Evolutionary conservation across 1,284 basidiomycete genomes (phyloP).

Genomic region (Fistulina hepatica): DNA sequence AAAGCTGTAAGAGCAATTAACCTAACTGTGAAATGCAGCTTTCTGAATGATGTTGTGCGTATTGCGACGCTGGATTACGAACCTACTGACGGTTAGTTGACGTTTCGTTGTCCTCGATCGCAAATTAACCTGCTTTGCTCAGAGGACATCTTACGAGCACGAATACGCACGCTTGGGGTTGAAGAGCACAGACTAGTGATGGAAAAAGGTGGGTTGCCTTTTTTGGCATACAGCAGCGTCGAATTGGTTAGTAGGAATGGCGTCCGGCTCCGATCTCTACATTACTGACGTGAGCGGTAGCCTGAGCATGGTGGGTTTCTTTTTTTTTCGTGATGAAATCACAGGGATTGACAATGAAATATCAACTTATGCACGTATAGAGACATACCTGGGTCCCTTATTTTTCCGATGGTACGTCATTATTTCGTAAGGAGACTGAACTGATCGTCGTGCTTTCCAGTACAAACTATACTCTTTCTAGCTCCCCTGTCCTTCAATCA

Average conservation of each 20-base stretch:
- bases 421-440: not conserved
- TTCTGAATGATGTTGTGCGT: slow-evolving; percentile 51
- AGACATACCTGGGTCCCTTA: slow-evolving; percentile 13
- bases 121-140: slow-evolving; percentile 2
- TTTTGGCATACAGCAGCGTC: not conserved
- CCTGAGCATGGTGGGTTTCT: slow-evolving; percentile 34
- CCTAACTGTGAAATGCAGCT: slow-evolving; percentile 32
- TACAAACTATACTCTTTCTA: slow-evolving; percentile 38
- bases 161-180: slow-evolving; percentile 56
- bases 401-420: slow-evolving; percentile 11
- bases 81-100: slow-evolving; percentile 41
- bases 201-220: slow-evolving; percentile 31
- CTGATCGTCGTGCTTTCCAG: slow-evolving; percentile 16
- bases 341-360: no score
- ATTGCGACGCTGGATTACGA: slow-evolving; percentile 43
- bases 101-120: not conserved
- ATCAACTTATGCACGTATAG: slow-evolving; percentile 5
- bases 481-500: slow-evolving; percentile 36
- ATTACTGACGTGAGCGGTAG: slow-evolving; percentile 63
- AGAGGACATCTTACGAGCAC: slow-evolving; percentile 56
- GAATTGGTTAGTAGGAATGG: slow-evolving; percentile 17
- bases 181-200: slow-evolving; percentile 54
- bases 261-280: slow-evolving; percentile 43
- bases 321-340: no score
- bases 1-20: no score